Evolutionary conservation across 345 rosid genomes (phyloP).

Genomic region (Eucalyptus tenuipes): DNA sequence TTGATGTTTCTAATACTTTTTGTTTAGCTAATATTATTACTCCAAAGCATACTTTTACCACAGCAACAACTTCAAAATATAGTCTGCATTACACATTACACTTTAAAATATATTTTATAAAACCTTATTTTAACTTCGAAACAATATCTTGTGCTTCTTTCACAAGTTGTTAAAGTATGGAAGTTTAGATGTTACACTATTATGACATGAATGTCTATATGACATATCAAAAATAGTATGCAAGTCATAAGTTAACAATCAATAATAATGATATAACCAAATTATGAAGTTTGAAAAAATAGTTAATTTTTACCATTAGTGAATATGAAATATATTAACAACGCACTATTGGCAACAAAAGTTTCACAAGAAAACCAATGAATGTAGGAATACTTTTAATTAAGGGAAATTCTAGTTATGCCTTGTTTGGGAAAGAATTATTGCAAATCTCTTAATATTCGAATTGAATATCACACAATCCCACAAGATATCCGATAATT

Average conservation of each 20-base stretch:
- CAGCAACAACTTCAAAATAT: neutral
- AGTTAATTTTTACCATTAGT: neutral
- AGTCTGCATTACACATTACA: neutral
- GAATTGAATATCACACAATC: neutral
- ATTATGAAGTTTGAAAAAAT: neutral
- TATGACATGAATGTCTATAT: neutral
- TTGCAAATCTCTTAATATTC: neutral
- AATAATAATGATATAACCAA: neutral
- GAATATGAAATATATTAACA: neutral
- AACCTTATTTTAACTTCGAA: neutral
- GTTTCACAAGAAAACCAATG: neutral
- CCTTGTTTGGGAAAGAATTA: neutral
- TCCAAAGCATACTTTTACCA: neutral
- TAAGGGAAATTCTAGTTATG: neutral
- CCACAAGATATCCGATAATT: neutral
- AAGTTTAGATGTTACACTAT: neutral
- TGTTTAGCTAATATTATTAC: neutral
- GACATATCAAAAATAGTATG: neutral
- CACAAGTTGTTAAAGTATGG: neutral
- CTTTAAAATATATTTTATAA: neutral
- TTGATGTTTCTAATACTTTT: neutral
- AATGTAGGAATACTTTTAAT: neutral
- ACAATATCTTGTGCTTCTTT: neutral
- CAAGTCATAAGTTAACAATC: neutral
- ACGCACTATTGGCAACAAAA: neutral